Percentiles rank a stretch among this genome's conserved stretches.
These are phyloP conservation scores for Thielaviopsis punctulata DNA, from an alignment of 2,329 filamentous ascomycete species.

Conservation along the genomic window DNA sequence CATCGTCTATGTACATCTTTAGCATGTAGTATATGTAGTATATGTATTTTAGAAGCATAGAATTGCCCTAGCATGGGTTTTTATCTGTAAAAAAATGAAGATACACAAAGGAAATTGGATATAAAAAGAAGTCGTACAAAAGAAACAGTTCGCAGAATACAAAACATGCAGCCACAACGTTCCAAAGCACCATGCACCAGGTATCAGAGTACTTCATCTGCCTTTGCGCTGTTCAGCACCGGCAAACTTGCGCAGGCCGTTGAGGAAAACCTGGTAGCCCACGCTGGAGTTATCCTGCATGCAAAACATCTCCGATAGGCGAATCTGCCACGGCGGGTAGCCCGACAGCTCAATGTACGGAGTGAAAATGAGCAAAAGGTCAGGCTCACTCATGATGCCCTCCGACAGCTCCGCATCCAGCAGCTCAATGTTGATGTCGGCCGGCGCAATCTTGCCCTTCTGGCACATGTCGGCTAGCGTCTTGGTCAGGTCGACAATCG, in stretches of 20 bases:
- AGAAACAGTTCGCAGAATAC: slow-evolving; percentile 10
- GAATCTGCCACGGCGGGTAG: slow-evolving; percentile 92
- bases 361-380: slow-evolving; percentile 74
- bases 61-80: neutral
- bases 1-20: neutral
- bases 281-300: slow-evolving; percentile 63
- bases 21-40: too few relatives aligned
- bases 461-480: slow-evolving; percentile 93
- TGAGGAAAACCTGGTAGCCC: slow-evolving; percentile 84
- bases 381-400: slow-evolving; percentile 72
- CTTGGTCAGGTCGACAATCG: slow-evolving; percentile 85
- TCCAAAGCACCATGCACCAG: neutral
- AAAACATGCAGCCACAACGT: slow-evolving; percentile 1
- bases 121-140: slow-evolving; percentile 14
- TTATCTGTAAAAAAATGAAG: neutral
- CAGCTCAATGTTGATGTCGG: slow-evolving; percentile 70
- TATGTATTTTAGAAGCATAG: neutral
- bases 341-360: slow-evolving; percentile 71
- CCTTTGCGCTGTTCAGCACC: slow-evolving; percentile 81
- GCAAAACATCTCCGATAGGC: slow-evolving; percentile 84
- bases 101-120: neutral
- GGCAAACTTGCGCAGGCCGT: slow-evolving; percentile 67
- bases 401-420: slow-evolving; percentile 75
- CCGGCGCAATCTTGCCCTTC: slow-evolving; percentile 59
- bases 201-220: slow-evolving; percentile 24